Conservation (phyloP, 2,329 filamentous ascomycete genomes). For the Bimuria novae-zelandiae region DNA sequence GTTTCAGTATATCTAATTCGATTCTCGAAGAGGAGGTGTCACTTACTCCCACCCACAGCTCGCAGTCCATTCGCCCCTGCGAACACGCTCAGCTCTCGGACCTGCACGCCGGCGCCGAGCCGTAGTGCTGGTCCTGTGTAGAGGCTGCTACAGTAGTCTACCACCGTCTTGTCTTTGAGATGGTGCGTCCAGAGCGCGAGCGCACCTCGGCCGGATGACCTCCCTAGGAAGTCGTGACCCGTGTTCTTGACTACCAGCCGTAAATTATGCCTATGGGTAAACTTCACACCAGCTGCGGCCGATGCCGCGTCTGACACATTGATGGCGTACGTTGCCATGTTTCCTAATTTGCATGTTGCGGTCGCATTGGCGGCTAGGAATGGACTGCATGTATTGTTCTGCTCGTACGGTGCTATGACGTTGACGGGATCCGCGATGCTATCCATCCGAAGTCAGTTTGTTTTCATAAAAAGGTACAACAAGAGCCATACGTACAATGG, state of each 20-base stretch:
- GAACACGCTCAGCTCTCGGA: too few relatives aligned
- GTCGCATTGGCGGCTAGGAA: too few relatives aligned
- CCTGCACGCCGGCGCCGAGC: background rate
- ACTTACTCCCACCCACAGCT: too few relatives aligned
- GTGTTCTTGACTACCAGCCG: conserved; percentile 21
- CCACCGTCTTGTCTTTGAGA: conserved; percentile 2
- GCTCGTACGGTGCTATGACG: too few relatives aligned
- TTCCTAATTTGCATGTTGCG: too few relatives aligned
- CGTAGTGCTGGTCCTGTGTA: background rate
- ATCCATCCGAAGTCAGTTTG: too few relatives aligned
- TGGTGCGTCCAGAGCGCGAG: conserved; percentile 13
- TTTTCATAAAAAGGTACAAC: too few relatives aligned
- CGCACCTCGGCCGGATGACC: conserved; percentile 1
- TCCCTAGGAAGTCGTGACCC: conserved; percentile 14
- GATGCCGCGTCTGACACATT: conserved; percentile 12
- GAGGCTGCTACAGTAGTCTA: background rate
- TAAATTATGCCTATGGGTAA: conserved; percentile 16
- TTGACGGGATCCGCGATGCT: too few relatives aligned
- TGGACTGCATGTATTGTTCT: too few relatives aligned
- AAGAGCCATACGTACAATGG: conserved; percentile 22
- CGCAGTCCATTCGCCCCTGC: too few relatives aligned
- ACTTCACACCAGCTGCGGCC: conserved; percentile 8
- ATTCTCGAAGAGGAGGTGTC: too few relatives aligned
- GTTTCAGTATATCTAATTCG: too few relatives aligned
- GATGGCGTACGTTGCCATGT: conserved; percentile 19